Percentiles rank a stretch among this genome's conserved stretches.
Conservation (phyloP, 768 basidiomycete species). For the Hericium rajendrae region DNA sequence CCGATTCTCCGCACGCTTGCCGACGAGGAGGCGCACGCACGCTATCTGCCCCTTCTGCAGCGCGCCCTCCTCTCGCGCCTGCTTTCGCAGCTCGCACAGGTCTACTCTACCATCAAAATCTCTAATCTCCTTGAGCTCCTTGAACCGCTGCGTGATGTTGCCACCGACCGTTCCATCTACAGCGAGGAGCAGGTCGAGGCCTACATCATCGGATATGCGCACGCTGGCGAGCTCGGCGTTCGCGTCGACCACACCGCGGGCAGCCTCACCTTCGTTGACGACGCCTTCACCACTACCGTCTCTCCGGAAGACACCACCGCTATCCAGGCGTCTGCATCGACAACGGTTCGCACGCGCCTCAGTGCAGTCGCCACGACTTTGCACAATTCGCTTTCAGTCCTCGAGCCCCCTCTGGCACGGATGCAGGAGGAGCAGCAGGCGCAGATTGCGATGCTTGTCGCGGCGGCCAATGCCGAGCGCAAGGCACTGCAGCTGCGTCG, state of each 20-base stretch:
- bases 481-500: conserved; percentile 67
- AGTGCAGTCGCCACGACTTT: conserved; percentile 66
- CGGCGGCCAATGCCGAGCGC: conserved; percentile 62
- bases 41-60: conserved; percentile 83
- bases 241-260: conserved; percentile 84
- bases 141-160: conserved; percentile 55
- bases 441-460: conserved; percentile 49
- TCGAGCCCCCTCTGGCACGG: conserved; percentile 37
- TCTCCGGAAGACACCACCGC: conserved; percentile 27
- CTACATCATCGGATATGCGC: conserved; percentile 88
- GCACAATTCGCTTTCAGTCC: conserved; percentile 52
- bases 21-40: conserved; percentile 50
- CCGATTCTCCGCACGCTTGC: conserved; percentile 63
- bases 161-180: conserved; percentile 31
- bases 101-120: conserved; percentile 83
- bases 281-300: conserved; percentile 40
- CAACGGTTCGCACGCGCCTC: conserved; percentile 70
- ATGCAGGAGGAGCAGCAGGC: conserved; percentile 49
- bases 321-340: conserved; percentile 63
- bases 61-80: conserved; percentile 87
- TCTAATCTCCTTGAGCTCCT: conserved; percentile 70
- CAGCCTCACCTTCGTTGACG: conserved; percentile 77
- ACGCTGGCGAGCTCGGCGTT: conserved; percentile 77
- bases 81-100: conserved; percentile 83
- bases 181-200: conserved; percentile 78